Evolutionary conservation across 805 yeast species (phyloP), one percentile per base, ranked within the genome.

Genomic region (Metschnikowia aberdeeniae): DNA sequence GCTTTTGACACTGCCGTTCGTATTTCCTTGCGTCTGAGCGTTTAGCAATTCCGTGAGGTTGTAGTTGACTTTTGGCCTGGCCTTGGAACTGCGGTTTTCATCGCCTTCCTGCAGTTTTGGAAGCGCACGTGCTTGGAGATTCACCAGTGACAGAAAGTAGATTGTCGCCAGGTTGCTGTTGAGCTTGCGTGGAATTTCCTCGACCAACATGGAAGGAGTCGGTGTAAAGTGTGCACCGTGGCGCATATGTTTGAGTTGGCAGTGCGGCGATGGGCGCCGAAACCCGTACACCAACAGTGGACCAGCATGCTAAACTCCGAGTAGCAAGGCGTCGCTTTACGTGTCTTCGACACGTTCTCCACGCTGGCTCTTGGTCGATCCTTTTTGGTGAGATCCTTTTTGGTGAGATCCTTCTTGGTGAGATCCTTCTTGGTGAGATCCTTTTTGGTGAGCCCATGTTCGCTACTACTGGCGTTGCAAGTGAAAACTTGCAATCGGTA

Each of bases 61-160:
- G 51, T 72, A 72, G 57, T 72, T 72, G 45, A 72, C 73, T 49
- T 72, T 72, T 12, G 72, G 66, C 36, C 74, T 57, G 45, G 61
- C 64, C 46, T 66, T 67, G 45, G 62, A 56, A 28, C 57, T 61
- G 13, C 56, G 53, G 19, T 49, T 49, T n/a, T 51, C 60, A 2
- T 52, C 57, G 31, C 37, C 40, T 6, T 53, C 60, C 12, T 26
- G 40, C 22, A 53, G 46, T 14, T 61, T 50, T 17, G 48, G 44
- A 12, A 54, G 45, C 27, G 72, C 69, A 27, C 76, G 55, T 5
- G 76, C 75, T 6, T 69, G 59, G 12, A 72, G 56, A 48, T 71
- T 72, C 29, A 70, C 66, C 38, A 70, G 66, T 13, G 75, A 70
- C 33, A 66, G 54, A 53, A 70, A 70, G 52, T 70, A 70, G 6